Evolutionary conservation across 2,329 filamentous ascomycete species (phyloP).

Genomic region (Neopestalotiopsis sp.): DNA sequence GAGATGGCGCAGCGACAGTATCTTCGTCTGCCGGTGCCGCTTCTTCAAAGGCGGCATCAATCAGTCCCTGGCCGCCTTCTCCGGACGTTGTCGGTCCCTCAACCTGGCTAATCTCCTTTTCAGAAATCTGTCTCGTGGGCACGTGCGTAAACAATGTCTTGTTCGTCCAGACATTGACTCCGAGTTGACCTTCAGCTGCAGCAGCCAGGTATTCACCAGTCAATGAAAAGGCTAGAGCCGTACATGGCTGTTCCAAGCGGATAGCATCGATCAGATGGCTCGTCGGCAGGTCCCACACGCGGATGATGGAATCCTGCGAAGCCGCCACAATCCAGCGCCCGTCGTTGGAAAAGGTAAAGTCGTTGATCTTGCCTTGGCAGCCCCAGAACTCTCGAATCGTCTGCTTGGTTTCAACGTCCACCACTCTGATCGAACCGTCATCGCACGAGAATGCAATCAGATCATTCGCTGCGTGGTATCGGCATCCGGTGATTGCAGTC

Average conservation of each 20-base stretch:
- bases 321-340: conserved; percentile 93
- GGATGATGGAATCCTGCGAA: conserved; percentile 77
- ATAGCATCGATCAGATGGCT: conserved; percentile 95
- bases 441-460: conserved; percentile 88
- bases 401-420: conserved; percentile 89
- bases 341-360: conserved; percentile 89
- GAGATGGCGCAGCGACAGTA: conserved; percentile 55
- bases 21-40: conserved; percentile 56
- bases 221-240: conserved; percentile 82
- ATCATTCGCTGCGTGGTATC: conserved; percentile 83
- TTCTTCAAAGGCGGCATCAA: conserved; percentile 77
- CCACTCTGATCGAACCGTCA: conserved; percentile 83
- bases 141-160: conserved; percentile 88
- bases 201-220: conserved; percentile 96
- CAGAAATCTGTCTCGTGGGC: conserved; percentile 82
- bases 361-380: conserved; percentile 73
- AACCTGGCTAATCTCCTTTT: conserved; percentile 71
- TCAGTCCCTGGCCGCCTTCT: conserved; percentile 75
- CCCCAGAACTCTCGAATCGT: conserved; percentile 94
- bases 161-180: conserved; percentile 97
- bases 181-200: conserved; percentile 79
- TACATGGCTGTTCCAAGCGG: conserved; percentile 78
- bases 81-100: conserved; percentile 78
- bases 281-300: conserved; percentile 95
- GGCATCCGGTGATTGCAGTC: conserved; percentile 75